Base-by-base conservation (phyloP, 352 stramenopile genomes). In the Phytophthora podocarpi region DNA sequence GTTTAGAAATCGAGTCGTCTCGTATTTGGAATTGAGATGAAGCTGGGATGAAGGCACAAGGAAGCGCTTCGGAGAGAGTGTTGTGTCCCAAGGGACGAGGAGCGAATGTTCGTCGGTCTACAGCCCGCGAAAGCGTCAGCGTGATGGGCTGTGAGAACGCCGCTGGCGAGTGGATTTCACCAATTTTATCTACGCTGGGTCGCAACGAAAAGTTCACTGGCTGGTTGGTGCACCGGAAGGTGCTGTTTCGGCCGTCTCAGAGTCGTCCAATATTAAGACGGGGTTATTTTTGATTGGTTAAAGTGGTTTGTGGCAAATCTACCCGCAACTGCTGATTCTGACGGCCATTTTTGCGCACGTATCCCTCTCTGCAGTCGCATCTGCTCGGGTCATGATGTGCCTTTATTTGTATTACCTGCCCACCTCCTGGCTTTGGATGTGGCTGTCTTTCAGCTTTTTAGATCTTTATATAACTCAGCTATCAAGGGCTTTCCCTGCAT, bases 21-120 rank as follows among this genome's bases (percentile, higher is more conserved):
- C 37, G 30, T 2, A 31, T 42, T 32, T 59, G 13, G 50, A 59
- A 59, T 15, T 53, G 52, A 26, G 40, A 52, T 5, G 39, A 60
- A 11, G 49, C 49, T 1, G 28, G 36, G 3, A 41, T 49, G 12
- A 32, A n/a, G 5, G 37, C 50, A 11, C 37, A 40, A 32, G 36
- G 37, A 0, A 23, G 24, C 18, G 11, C 31, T 0, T 30, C 30
- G 8, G 40, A 60, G 12, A 18, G 40, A 5, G 39, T 59, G 3
- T 5, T 59, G 4, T 52, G 51, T 30, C 40, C 40, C 11, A 59
- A 43, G 8, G 39, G 37, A 10, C n/a, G 30, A 11, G 12, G 28
- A 2, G 30, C 52, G 2, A 52, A 60, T n/a, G 31, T 47, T 1
- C 52, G 26, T 1, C 31, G 40, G 2, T 60, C 41, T 1, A 12